Conservation (phyloP, 202 grass and related monocot species). For the Thinopyrum obtusiflorum region DNA sequence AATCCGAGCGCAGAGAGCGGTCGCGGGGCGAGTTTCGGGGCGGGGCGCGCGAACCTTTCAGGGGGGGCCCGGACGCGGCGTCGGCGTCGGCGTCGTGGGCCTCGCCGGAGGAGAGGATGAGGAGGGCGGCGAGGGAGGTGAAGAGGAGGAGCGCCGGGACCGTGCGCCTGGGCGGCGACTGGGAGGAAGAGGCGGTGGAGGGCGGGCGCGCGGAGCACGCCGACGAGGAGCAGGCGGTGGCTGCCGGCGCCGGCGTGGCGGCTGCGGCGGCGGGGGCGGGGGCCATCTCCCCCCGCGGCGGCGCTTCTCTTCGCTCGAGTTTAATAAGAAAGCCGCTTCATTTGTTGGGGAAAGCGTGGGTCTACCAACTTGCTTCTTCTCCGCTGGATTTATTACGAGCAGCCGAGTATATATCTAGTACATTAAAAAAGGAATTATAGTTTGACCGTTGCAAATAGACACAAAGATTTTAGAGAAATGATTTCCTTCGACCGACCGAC, state of each 20-base stretch:
- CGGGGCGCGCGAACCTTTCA: conserved; percentile 19
- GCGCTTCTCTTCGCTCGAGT: conserved; percentile 20
- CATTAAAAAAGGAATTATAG: not conserved
- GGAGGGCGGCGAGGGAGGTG: conserved; percentile 40
- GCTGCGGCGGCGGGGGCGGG: not conserved
- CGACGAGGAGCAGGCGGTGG: conserved; percentile 9
- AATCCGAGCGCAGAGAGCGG: not conserved
- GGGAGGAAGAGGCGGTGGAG: not conserved
- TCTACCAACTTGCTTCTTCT: not conserved
- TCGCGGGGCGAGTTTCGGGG: not conserved
- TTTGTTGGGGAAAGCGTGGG: conserved; percentile 2
- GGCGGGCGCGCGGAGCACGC: not conserved
- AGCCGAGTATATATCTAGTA: not conserved
- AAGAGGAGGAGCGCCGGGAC: conserved; percentile 45
- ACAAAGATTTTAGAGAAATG: not conserved
- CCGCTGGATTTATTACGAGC: not conserved
- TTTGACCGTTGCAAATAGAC: not conserved
- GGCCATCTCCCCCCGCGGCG: conserved; percentile 30
- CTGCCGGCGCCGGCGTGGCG: conserved; percentile 18
- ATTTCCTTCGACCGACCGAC: too few species aligned
- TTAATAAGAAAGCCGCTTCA: conserved; percentile 1
- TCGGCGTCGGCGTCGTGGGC: conserved; percentile 21
- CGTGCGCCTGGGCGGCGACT: conserved; percentile 7
- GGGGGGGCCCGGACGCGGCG: not conserved
- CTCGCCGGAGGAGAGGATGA: conserved; percentile 48